Conservation (phyloP, 345 rosid species). For the Cardamine occulta region DNA sequence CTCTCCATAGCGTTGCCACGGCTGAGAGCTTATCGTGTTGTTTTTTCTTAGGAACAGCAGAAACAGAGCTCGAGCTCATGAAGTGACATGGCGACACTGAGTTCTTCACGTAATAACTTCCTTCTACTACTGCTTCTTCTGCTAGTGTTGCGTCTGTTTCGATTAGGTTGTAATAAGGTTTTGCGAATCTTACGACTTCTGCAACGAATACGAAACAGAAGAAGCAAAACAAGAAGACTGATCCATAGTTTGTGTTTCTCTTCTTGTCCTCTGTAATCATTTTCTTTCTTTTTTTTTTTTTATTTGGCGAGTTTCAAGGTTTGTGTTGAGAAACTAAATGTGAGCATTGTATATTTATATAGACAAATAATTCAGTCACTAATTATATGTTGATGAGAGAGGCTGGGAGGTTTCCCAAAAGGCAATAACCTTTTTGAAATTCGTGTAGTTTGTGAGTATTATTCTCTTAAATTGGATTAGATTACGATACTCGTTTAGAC, state of each 20-base stretch:
- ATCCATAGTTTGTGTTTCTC: background rate
- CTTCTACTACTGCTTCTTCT: background rate
- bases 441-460: too few species aligned
- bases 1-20: background rate
- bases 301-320: background rate
- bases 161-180: constrained; percentile 7
- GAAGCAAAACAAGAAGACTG: background rate
- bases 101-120: background rate
- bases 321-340: background rate
- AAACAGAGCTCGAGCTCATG: background rate
- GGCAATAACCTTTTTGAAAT: too few species aligned
- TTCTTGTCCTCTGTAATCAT: constrained; percentile 8
- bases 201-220: background rate
- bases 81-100: background rate
- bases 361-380: background rate
- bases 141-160: background rate
- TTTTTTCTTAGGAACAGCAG: background rate
- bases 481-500: too few species aligned
- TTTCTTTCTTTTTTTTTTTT: too few species aligned
- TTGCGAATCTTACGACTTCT: background rate
- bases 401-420: too few species aligned
- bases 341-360: background rate
- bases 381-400: too few species aligned
- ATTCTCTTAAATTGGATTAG: too few species aligned
- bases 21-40: constrained; percentile 9